These are phyloP conservation scores for Trapa bicornis DNA, from an alignment of 345 rosid genomes.

Conservation along the genomic window DNA sequence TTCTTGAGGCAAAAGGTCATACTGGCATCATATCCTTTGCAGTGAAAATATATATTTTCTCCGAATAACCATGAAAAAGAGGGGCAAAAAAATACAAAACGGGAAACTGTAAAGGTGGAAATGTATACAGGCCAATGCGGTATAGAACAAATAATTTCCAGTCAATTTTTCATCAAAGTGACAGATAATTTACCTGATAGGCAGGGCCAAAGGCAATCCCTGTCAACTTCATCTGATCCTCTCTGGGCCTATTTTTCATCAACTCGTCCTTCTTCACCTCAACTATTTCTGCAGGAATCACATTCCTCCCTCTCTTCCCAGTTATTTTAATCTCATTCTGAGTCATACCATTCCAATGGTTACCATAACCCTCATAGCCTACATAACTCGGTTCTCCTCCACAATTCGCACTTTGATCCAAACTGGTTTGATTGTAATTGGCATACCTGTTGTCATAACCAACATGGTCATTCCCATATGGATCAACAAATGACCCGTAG, in stretches of 20 bases:
- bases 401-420: constrained; percentile 7
- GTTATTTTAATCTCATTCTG: constrained; percentile 25
- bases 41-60: no score
- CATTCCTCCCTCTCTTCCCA: constrained; percentile 72
- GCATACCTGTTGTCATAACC: constrained; percentile 25
- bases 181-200: constrained; percentile 45
- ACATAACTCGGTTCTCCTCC: neutral
- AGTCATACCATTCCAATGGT: constrained; percentile 17
- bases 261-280: constrained; percentile 96
- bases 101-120: no score
- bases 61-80: no score
- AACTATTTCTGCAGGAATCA: constrained; percentile 50
- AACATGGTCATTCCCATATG: constrained; percentile 22
- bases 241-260: constrained; percentile 85
- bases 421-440: constrained; percentile 4
- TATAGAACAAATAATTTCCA: no score
- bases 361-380: neutral
- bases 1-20: no score
- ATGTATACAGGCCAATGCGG: no score
- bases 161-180: no score
- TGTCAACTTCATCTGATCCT: constrained; percentile 72
- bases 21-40: no score
- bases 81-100: no score
- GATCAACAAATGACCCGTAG: constrained; percentile 13
- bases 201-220: constrained; percentile 95